These are phyloP conservation scores for Rubia peregrina DNA, from an alignment of 305 asterid genomes.

Conservation along the genomic window DNA sequence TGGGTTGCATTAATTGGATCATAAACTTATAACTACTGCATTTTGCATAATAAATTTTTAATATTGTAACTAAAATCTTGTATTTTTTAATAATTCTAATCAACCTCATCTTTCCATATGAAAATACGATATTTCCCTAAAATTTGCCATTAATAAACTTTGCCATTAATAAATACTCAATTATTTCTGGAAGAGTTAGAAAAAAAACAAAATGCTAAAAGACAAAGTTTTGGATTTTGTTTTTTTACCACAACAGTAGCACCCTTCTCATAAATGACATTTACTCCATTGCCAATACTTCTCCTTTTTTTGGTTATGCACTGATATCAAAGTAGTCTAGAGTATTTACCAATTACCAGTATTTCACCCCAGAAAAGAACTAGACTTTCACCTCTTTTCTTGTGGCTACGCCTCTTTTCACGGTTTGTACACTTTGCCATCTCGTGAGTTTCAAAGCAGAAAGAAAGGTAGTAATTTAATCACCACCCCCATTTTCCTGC, in stretches of 20 bases:
- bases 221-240: neutral
- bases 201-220: neutral
- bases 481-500: conserved; percentile 20
- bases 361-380: conserved; percentile 13
- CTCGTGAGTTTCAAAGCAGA: conserved; percentile 38
- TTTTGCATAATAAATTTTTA: too few species aligned
- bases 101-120: too few species aligned
- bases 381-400: conserved; percentile 1
- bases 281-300: conserved; percentile 31
- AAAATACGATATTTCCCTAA: too few species aligned
- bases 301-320: neutral
- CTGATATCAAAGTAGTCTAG: neutral
- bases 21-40: too few species aligned
- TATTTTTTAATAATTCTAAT: too few species aligned
- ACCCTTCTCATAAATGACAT: conserved; percentile 42
- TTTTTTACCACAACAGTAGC: neutral
- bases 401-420: conserved; percentile 21
- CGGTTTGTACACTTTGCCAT: conserved; percentile 25
- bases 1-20: too few species aligned
- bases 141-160: neutral
- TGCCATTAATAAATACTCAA: neutral
- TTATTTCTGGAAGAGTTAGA: neutral
- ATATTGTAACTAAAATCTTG: too few species aligned
- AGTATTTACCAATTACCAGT: neutral
- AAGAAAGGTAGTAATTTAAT: conserved; percentile 18